These are phyloP conservation scores for Penicillium sp. DNA, from an alignment of 2,329 filamentous ascomycete genomes.

Conservation along the genomic window DNA sequence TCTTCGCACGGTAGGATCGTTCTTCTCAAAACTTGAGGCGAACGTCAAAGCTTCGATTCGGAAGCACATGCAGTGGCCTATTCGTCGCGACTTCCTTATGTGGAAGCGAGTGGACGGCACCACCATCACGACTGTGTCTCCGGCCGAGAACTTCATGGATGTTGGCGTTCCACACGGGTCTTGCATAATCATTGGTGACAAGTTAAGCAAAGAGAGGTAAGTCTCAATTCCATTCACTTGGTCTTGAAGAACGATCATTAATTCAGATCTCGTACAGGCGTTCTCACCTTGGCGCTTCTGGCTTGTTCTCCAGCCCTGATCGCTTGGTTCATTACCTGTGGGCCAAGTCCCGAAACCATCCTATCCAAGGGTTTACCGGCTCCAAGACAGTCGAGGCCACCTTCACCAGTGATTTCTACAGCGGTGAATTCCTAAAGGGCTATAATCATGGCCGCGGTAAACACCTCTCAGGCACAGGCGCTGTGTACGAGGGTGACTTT, in stretches of 20 bases:
- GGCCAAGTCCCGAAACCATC: slow-evolving; percentile 43
- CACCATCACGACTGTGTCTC: slow-evolving; percentile 31
- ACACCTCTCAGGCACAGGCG: slow-evolving; percentile 49
- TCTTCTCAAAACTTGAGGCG: slow-evolving; percentile 38
- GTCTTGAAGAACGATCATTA: too few relatives aligned
- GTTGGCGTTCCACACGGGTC: slow-evolving; percentile 34
- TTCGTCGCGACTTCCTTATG: slow-evolving; percentile 39
- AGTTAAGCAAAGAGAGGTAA: slow-evolving; percentile 35
- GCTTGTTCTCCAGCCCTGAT: slow-evolving; percentile 36
- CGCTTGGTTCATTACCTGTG: slow-evolving; percentile 42
- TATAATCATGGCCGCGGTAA: slow-evolving; percentile 52
- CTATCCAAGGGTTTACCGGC: slow-evolving; percentile 41
- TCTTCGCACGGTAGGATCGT: slow-evolving; percentile 38
- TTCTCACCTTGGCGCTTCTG: slow-evolving; percentile 29
- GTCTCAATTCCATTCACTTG: slow-evolving; percentile 12
- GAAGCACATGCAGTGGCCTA: slow-evolving; percentile 34
- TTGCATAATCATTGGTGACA: slow-evolving; percentile 41
- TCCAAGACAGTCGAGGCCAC: slow-evolving; percentile 48
- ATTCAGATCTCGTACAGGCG: slow-evolving; percentile 29
- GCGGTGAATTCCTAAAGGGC: slow-evolving; percentile 47
- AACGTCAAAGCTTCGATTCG: slow-evolving; percentile 39
- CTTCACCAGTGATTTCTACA: slow-evolving; percentile 53
- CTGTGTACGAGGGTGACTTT: slow-evolving; percentile 53
- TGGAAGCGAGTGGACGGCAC: slow-evolving; percentile 42
- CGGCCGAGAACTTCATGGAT: slow-evolving; percentile 32